phyloP scores from a whole-genome alignment of 768 basidiomycete species.

The Lactarius deliciosus region DNA sequence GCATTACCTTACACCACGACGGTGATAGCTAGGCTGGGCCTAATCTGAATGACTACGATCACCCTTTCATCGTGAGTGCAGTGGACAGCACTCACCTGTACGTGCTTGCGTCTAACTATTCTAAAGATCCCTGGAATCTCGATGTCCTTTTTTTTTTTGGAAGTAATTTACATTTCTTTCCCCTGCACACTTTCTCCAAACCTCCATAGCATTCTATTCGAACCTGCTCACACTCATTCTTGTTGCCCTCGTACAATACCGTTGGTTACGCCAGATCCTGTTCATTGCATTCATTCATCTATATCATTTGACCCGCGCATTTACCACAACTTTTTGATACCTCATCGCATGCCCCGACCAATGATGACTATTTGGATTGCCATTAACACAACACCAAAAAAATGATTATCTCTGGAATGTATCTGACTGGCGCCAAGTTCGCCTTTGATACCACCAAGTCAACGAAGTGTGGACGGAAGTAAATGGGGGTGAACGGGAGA shows the following conservation, averaged over 20 bases:
- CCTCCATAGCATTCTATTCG: background rate
- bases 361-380: slow-evolving; percentile 26
- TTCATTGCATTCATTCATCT: slow-evolving; percentile 25
- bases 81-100: slow-evolving; percentile 1
- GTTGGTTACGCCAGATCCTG: slow-evolving; percentile 12
- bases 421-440: slow-evolving; percentile 4
- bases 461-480: slow-evolving; percentile 16
- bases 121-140: background rate
- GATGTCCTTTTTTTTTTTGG: background rate
- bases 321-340: slow-evolving; percentile 27
- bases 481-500: background rate
- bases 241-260: slow-evolving; percentile 16
- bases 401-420: slow-evolving; percentile 13
- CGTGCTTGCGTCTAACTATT: background rate
- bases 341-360: slow-evolving; percentile 27
- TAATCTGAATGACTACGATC: background rate
- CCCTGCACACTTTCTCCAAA: background rate
- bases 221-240: slow-evolving; percentile 14
- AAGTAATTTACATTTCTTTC: background rate
- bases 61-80: background rate
- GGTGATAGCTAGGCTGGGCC: slow-evolving; percentile 47
- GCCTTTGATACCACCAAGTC: background rate
- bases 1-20: slow-evolving; percentile 85
- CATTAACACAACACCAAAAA: slow-evolving; percentile 19
- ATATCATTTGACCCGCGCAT: slow-evolving; percentile 27